Evolutionary conservation across 352 stramenopile genomes (phyloP).

Genomic region (Blastocystis sp.): DNA sequence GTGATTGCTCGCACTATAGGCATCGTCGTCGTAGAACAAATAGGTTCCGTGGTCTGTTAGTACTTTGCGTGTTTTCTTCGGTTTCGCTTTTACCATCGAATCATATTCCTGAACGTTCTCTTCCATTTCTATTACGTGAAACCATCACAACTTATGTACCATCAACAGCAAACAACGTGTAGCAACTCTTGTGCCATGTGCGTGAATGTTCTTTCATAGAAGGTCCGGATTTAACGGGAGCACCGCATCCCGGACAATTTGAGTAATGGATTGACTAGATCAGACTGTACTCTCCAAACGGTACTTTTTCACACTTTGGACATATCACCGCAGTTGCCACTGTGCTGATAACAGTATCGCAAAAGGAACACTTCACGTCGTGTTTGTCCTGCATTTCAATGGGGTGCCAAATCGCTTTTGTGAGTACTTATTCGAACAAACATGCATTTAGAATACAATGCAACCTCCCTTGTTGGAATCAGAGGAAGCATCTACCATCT

Average conservation of each 20-base stretch:
- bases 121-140: background rate
- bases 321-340: constrained; percentile 14
- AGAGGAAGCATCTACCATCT: constrained; percentile 4
- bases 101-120: constrained; percentile 21
- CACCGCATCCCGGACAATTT: constrained; percentile 29
- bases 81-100: constrained; percentile 1
- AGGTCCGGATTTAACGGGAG: background rate
- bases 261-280: background rate
- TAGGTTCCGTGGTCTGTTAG: constrained; percentile 31
- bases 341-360: constrained; percentile 20
- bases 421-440: background rate
- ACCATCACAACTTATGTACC: background rate
- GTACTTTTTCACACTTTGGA: constrained; percentile 17
- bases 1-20: too few relatives aligned
- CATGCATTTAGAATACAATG: background rate
- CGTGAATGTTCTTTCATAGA: constrained; percentile 18
- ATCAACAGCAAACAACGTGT: constrained; percentile 12
- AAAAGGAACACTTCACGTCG: constrained; percentile 49
- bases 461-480: background rate
- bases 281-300: background rate
- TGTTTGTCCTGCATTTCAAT: constrained; percentile 46
- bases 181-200: constrained; percentile 26
- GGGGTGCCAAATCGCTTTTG: background rate
- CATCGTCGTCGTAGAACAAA: constrained; percentile 13
- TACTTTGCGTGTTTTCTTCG: constrained; percentile 31